A percentile compares a stretch with the other conserved stretches of the same genome.
Evolutionary conservation across 768 basidiomycete species (phyloP).

Genomic region (Mycena leptocephala): DNA sequence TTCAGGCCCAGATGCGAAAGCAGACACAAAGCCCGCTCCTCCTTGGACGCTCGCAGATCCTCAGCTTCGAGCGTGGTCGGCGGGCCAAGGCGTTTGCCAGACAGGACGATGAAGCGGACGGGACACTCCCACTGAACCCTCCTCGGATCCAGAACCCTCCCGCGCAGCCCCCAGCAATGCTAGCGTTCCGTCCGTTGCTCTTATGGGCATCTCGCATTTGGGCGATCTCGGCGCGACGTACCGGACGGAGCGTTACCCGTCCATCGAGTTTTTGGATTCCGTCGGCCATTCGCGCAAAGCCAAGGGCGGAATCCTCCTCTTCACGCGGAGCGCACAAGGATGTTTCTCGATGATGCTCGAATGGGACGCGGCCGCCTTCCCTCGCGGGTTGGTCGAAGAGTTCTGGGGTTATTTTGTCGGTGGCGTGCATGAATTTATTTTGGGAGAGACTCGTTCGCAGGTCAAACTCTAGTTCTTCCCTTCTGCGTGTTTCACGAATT

Average conservation of each 20-base stretch:
- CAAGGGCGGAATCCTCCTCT: slow-evolving; percentile 31
- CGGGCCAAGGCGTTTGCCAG: slow-evolving; percentile 27
- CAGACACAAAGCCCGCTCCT: slow-evolving; percentile 35
- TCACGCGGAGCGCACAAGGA: slow-evolving; percentile 22
- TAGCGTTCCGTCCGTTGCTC: slow-evolving; percentile 18
- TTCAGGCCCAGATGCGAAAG: slow-evolving; percentile 33
- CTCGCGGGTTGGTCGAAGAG: slow-evolving; percentile 30
- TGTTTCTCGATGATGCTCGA: slow-evolving; percentile 31
- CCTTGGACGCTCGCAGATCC: slow-evolving; percentile 32
- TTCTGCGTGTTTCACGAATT: not conserved
- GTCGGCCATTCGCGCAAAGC: slow-evolving; percentile 33
- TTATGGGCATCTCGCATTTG: slow-evolving; percentile 34
- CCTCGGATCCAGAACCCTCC: not conserved
- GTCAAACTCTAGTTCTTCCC: not conserved
- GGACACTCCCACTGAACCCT: slow-evolving; percentile 2
- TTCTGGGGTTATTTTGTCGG: slow-evolving; percentile 19
- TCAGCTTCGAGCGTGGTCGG: slow-evolving; percentile 29
- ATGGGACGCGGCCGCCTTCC: slow-evolving; percentile 26
- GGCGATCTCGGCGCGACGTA: slow-evolving; percentile 23
- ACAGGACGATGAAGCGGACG: slow-evolving; percentile 28
- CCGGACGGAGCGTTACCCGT: slow-evolving; percentile 20
- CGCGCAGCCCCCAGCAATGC: not conserved
- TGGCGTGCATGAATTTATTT: slow-evolving; percentile 18
- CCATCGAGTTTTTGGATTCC: slow-evolving; percentile 31
- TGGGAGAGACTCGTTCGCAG: not conserved